Conservation (phyloP, 805 yeast species). For the Candida boleticola region DNA sequence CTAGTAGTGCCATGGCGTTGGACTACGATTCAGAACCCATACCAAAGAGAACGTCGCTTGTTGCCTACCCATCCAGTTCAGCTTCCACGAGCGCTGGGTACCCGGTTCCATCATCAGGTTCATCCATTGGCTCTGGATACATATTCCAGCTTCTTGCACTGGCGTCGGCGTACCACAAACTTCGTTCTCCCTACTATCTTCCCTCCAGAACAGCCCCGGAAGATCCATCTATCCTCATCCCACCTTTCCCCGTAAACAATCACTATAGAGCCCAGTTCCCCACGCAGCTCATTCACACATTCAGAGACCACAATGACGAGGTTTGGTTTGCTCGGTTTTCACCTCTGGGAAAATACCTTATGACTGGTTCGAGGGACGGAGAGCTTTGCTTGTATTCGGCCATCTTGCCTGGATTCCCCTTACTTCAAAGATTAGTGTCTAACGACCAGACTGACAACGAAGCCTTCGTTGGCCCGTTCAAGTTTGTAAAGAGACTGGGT, state of each 20-base stretch:
- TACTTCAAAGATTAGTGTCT: constrained; percentile 26
- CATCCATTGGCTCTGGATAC: background rate
- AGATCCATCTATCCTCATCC: constrained; percentile 5
- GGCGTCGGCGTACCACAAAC: constrained; percentile 20
- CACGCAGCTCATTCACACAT: constrained; percentile 41
- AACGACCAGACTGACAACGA: constrained; percentile 23
- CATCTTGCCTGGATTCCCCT: constrained; percentile 8
- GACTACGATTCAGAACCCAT: background rate
- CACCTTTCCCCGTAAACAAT: constrained; percentile 14
- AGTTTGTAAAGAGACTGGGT: constrained; percentile 24
- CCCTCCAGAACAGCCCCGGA: constrained; percentile 22
- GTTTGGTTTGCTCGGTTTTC: constrained; percentile 84
- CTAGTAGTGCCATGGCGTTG: background rate
- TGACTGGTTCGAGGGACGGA: constrained; percentile 74
- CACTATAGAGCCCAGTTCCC: constrained; percentile 41
- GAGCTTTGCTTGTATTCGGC: constrained; percentile 66
- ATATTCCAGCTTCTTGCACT: constrained; percentile 16
- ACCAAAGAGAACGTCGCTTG: background rate
- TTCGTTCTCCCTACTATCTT: constrained; percentile 25
- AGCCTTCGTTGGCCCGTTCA: constrained; percentile 25
- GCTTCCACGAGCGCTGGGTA: background rate
- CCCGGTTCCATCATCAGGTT: background rate
- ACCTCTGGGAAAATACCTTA: constrained; percentile 70
- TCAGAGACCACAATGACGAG: constrained; percentile 62
- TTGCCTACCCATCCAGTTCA: background rate